Base-by-base conservation (phyloP, 1,284 basidiomycete species). In the Ustilago trichophora region DNA sequence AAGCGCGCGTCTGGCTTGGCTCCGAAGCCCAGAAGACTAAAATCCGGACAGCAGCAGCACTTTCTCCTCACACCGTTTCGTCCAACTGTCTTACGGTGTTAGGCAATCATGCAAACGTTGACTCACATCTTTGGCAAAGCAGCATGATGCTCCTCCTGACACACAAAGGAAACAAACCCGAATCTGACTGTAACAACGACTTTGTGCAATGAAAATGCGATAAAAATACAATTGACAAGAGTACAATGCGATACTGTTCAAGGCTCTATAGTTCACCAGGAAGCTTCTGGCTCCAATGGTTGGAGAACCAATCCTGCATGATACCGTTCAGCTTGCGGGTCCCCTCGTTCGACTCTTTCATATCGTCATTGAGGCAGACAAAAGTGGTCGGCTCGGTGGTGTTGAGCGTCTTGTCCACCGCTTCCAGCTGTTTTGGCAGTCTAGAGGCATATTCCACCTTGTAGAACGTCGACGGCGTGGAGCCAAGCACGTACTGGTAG, bases 291-390 rank as follows among this genome's bases (percentile, higher is more conserved):
- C 32, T 15, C 67, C 67, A 71, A 26, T 59, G 67, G 1, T 13
- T 6, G 5, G 41, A 21, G 38, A 71, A 71, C 67, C 67, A 71
- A 22, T 35, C 21, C 22, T 50, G 40, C 55, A 71, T 54, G 31
- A 71, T 71, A 4, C 8, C 13, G 49, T 71, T 66, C 53, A 71
- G 24, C 41, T 33, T 56, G 15, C 21, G 5, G 10, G 63, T 66
- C 6, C 55, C 59, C 34, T 53, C 26, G 15, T 18, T 19, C 3
- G 34, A 32, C 44, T 71, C 68, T 26, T 63, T 68, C 19, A 72
- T 60, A 19, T 73, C 71, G 42, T 73, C 71, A 38, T 73, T 73
- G 21, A 73, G 46, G 38, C 63, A 66, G 12, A 73, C 47, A 25
- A 37, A 71, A 2, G 68, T 67, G 9, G 57, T 66, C 16, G 63